A percentile compares a stretch with the other conserved stretches of the same genome.
Evolutionary conservation across 495 filamentous ascomycete species (phyloP).

Genomic region (Beverwykella pulmonaria): DNA sequence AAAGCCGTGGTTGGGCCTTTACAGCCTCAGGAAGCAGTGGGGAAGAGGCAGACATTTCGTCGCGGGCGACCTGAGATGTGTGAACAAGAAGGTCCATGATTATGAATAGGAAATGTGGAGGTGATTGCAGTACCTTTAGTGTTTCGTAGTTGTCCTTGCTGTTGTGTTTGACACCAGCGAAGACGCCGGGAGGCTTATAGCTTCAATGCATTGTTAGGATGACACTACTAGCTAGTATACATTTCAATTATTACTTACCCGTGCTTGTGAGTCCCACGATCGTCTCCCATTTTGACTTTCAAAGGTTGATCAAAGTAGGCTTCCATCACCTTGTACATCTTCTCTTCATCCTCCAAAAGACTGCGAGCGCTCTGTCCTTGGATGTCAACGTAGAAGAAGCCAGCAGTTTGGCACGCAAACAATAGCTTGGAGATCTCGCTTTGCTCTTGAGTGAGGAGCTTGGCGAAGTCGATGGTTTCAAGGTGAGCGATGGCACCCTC

Average conservation of each 20-base stretch:
- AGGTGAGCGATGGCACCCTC: too few relatives aligned
- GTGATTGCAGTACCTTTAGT: not conserved
- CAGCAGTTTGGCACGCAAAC: not conserved
- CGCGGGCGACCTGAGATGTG: too few relatives aligned
- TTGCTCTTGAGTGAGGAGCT: too few relatives aligned
- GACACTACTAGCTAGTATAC: too few relatives aligned
- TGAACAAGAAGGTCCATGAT: too few relatives aligned
- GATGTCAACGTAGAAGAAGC: constrained; percentile 5
- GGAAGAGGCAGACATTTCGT: not conserved
- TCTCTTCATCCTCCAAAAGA: not conserved
- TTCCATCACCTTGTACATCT: not conserved
- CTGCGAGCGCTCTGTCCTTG: not conserved
- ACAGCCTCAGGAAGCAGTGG: not conserved
- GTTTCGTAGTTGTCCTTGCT: not conserved
- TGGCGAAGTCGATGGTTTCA: too few relatives aligned
- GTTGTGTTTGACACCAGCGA: not conserved
- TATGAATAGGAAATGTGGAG: too few relatives aligned
- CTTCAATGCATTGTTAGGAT: too few relatives aligned
- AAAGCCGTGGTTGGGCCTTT: not conserved
- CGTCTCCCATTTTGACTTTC: not conserved
- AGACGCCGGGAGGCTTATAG: not conserved
- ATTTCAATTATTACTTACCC: too few relatives aligned
- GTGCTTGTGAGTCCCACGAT: not conserved
- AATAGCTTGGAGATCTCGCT: not conserved
- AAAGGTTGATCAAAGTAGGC: not conserved